Evolutionary conservation across 2,329 filamentous ascomycete species (phyloP), one percentile per base, ranked within the genome.

Genomic region (Diaporthe vexans): DNA sequence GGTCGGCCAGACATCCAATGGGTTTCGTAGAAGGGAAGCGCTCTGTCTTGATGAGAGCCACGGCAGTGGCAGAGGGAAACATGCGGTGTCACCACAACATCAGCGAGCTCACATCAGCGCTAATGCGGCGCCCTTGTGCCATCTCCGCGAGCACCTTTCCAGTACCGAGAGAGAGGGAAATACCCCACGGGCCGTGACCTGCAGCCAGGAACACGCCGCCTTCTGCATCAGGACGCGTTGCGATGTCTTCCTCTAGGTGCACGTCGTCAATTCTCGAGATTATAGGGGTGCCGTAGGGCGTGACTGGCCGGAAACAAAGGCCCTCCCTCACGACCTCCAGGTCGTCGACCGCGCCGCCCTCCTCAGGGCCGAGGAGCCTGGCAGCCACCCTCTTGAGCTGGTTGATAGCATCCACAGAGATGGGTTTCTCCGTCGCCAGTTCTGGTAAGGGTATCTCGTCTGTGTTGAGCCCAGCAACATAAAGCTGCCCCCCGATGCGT

Each of bases 131-230:
- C 2, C 90, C 91, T 78, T 90, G 86, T 56, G 94, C 86, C 87
- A 95, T 86, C 83, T 95, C 93, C 15, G 92, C 88, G 84, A 95
- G 84, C 8, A 94, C 90, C 77, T 89, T 88, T 0, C 94, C 94
- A 0, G 93, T 95, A 1, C 93, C 94, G 40, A 94, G 82, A 21
- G 86, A 86, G 79, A 91, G 79, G 63, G 86, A 88, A 35, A 93
- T 93, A 0, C 93, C 94, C 94, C 94, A 95, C 0, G 93, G 92
- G 0, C 93, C 94, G 84, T 95, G 94, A 0, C 94, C 94, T 5
- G 91, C 87, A 1, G 92, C 91, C 51, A 95, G 81, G 80, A 90
- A 95, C 0, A 96, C 91, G 5, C 93, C 93, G 2, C 92, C 91
- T 0, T 86, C 85, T 0, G 78, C 78, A 0, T 82, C 83, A 1